Conservation (phyloP, 148 eudicot species). For the Rhododendron ferrugineum region DNA sequence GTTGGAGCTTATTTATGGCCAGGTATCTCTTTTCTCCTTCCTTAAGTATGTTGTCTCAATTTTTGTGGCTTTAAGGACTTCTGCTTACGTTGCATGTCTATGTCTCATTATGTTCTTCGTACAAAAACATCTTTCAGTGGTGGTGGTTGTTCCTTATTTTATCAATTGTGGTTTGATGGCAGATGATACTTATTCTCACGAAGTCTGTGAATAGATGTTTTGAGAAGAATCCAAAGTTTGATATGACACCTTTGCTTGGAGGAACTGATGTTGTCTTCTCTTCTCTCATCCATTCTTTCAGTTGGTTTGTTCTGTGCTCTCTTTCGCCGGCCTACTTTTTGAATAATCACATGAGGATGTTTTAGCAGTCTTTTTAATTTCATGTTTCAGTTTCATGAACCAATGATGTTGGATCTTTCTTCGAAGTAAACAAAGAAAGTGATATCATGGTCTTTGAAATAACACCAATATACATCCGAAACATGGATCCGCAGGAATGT, state of each 20-base stretch:
- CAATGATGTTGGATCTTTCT: neutral
- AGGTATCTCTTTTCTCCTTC: conserved; percentile 45
- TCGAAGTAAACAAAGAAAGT: neutral
- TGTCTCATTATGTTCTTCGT: neutral
- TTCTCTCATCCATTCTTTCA: conserved; percentile 94
- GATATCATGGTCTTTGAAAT: neutral
- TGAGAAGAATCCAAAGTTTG: conserved; percentile 94
- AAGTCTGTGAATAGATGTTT: conserved; percentile 94
- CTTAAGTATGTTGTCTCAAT: neutral
- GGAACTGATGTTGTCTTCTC: conserved; percentile 97
- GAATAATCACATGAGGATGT: neutral
- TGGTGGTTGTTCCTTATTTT: neutral
- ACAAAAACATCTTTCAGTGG: neutral
- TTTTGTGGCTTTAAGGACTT: neutral
- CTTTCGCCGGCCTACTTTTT: conserved; percentile 9
- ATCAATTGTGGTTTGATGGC: conserved; percentile 21
- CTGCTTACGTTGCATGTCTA: neutral
- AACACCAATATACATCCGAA: neutral
- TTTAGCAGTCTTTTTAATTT: neutral
- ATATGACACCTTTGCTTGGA: conserved; percentile 98
- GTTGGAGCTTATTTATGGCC: conserved; percentile 88
- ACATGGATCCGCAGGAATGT: neutral
- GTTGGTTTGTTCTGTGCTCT: conserved; percentile 60
- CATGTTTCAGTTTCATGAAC: neutral
- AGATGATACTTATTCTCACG: conserved; percentile 95